Conservation (phyloP, 2,329 filamentous ascomycete species). For the Tolypocladium album region DNA sequence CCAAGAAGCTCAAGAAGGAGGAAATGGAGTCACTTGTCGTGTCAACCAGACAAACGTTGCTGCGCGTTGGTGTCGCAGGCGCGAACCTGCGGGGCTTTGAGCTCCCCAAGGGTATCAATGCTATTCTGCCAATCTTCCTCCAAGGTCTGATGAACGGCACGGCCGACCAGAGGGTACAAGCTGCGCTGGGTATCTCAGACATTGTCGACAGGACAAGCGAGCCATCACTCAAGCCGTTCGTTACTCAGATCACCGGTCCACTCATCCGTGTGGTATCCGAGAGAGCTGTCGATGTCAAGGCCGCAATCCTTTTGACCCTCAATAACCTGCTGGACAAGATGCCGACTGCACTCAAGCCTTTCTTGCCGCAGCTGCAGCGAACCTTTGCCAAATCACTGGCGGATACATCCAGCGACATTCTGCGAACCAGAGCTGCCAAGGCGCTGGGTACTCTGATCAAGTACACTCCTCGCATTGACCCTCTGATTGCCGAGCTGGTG, state of each 20-base stretch:
- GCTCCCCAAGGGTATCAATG: conserved; percentile 93
- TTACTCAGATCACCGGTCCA: conserved; percentile 94
- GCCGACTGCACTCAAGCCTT: conserved; percentile 87
- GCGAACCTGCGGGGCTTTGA: conserved; percentile 78
- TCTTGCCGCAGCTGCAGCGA: conserved; percentile 89
- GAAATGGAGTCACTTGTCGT: conserved; percentile 92
- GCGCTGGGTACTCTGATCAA: conserved; percentile 93
- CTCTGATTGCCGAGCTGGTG: conserved; percentile 82
- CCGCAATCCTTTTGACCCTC: conserved; percentile 83
- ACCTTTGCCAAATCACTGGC: conserved; percentile 95
- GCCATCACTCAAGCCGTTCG: conserved; percentile 82
- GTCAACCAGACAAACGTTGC: conserved; percentile 76
- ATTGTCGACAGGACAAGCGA: conserved; percentile 88
- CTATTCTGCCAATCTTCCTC: conserved; percentile 90
- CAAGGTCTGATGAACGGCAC: conserved; percentile 97
- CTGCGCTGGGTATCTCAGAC: conserved; percentile 89
- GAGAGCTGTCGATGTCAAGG: conserved; percentile 90
- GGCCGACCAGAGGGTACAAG: conserved; percentile 80
- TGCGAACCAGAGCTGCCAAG: conserved; percentile 82
- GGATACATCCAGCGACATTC: conserved; percentile 79
- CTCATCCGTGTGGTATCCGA: conserved; percentile 97
- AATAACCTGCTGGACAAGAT: conserved; percentile 97
- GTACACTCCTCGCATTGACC: conserved; percentile 88
- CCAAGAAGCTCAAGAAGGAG: conserved; percentile 84
- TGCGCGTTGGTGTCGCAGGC: conserved; percentile 81